Percentiles rank a stretch among this genome's conserved stretches.
These are phyloP conservation scores for Geotrichum carabidarum DNA, from an alignment of 1,139 yeast species.

Conservation along the genomic window DNA sequence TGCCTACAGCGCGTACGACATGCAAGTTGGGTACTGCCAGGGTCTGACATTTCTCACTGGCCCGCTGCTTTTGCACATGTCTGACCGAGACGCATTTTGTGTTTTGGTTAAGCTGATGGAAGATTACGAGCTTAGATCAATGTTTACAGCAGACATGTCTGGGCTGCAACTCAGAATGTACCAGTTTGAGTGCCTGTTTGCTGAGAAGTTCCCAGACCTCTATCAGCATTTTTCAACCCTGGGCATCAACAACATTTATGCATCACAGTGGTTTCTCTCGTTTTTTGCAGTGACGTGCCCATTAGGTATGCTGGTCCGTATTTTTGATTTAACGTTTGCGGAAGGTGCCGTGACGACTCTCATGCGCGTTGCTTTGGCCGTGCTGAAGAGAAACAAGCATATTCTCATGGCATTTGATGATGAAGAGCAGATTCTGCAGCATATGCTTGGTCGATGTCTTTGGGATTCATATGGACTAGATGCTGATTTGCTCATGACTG, in stretches of 20 bases:
- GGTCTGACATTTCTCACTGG: constrained; percentile 65
- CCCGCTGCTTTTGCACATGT: constrained; percentile 51
- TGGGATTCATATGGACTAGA: constrained; percentile 45
- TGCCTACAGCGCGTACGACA: constrained; percentile 64
- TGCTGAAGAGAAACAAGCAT: constrained; percentile 49
- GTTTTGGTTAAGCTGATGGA: constrained; percentile 59
- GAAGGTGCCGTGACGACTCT: constrained; percentile 65
- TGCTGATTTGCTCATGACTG: constrained; percentile 48
- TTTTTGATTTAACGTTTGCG: constrained; percentile 52
- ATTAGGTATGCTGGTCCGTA: constrained; percentile 47
- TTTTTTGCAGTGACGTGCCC: constrained; percentile 60
- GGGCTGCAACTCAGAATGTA: constrained; percentile 52
- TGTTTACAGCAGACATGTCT: constrained; percentile 55
- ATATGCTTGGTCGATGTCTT: constrained; percentile 51
- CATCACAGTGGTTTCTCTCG: constrained; percentile 62
- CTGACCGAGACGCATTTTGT: constrained; percentile 49
- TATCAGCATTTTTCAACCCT: constrained; percentile 43
- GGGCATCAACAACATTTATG: constrained; percentile 36
- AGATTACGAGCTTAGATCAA: constrained; percentile 54
- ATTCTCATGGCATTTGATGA: constrained; percentile 50
- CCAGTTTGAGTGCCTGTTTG: constrained; percentile 49
- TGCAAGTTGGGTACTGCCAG: constrained; percentile 68
- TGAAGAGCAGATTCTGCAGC: constrained; percentile 59
- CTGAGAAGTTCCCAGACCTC: constrained; percentile 43
- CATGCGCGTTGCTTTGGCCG: constrained; percentile 55